Base-by-base conservation (phyloP, 2,329 filamentous ascomycete species). In the Dryadomyces quercus-mongolicae region DNA sequence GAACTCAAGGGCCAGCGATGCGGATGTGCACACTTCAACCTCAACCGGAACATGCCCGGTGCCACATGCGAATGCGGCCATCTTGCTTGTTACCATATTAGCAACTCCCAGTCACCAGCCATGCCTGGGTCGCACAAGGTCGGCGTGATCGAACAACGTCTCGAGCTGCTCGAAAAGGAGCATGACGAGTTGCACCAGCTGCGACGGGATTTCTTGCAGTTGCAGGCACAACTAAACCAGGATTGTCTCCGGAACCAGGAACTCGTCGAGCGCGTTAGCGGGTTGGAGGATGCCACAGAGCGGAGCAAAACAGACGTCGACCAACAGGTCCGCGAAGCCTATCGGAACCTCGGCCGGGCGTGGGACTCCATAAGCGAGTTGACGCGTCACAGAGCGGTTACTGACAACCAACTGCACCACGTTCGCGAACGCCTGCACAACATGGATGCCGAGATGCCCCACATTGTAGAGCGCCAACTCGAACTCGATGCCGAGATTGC, bases 1-100 rank as follows among this genome's bases (percentile, higher is more conserved):
- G 76, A 78, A 60, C 70, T 79, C 63, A 78, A 75, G 60, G 78
- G 78, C 52, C 71, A 78, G 55, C 75, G 79, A 46, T 82, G 79
- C 63, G 78, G 74, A 47, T 82, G 79, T 60, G 74, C 78, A 57
- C 71, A 73, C 56, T 82, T 82, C 64, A 73, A 73, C 5, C 71
- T 76, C 55, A 81, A 80, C 63, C 70, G 68, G 51, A 63, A 68
- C n/a, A 67, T 76, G 12, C 78, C 78, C 1, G 74, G 77, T 42
- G 75, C 76, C 53, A 73, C 68, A 20, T 82, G 79, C 60, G 73
- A 79, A 51, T 82, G 79, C 59, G 79, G 79, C 6, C 79, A 82
- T 62, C 71, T 80, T 53, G 76, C 78, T 38, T 82, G 78, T 64
- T 82, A 76, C 61, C 79, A 82, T 61, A 67, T 75, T 55, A 70